A percentile compares a stretch with the other conserved stretches of the same genome.
Conservation (phyloP, 1,139 yeast genomes). For the Sugiyamaella grinbergsii region DNA sequence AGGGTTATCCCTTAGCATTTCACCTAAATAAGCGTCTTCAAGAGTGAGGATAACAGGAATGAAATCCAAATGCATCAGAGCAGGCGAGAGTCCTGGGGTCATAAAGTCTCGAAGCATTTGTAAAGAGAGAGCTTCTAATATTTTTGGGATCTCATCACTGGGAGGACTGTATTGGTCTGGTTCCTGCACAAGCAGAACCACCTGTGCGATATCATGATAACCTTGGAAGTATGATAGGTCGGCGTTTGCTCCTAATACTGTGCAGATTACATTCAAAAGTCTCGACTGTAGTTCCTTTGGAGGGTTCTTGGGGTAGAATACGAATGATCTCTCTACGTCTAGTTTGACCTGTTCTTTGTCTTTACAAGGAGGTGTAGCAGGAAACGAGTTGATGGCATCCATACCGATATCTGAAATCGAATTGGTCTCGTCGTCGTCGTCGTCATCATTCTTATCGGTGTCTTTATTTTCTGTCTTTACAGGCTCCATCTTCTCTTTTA, state of each 20-base stretch:
- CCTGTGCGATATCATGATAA: constrained; percentile 80
- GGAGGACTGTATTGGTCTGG: constrained; percentile 19
- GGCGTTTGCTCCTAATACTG: constrained; percentile 63
- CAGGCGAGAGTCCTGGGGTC: constrained; percentile 67
- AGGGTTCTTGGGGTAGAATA: constrained; percentile 32
- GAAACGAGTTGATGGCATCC: neutral
- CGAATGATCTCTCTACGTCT: constrained; percentile 74
- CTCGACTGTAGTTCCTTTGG: constrained; percentile 42
- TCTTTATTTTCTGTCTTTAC: no score
- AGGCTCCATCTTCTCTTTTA: neutral
- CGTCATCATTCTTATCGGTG: constrained; percentile 2
- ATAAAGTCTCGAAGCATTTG: constrained; percentile 79
- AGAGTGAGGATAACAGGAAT: constrained; percentile 61
- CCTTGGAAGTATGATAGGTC: constrained; percentile 83
- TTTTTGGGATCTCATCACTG: constrained; percentile 37
- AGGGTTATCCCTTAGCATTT: constrained; percentile 49
- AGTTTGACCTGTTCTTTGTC: constrained; percentile 80
- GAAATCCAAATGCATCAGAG: constrained; percentile 64
- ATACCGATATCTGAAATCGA: neutral
- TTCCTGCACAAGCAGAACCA: constrained; percentile 59
- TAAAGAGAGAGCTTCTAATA: constrained; percentile 62
- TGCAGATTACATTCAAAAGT: constrained; percentile 53
- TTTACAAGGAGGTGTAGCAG: constrained; percentile 27
- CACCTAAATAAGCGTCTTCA: constrained; percentile 56
- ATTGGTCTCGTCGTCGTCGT: neutral